A percentile compares a stretch with the other conserved stretches of the same genome.
Evolutionary conservation across 768 basidiomycete species (phyloP).

Genomic region (Suillus alpinus): DNA sequence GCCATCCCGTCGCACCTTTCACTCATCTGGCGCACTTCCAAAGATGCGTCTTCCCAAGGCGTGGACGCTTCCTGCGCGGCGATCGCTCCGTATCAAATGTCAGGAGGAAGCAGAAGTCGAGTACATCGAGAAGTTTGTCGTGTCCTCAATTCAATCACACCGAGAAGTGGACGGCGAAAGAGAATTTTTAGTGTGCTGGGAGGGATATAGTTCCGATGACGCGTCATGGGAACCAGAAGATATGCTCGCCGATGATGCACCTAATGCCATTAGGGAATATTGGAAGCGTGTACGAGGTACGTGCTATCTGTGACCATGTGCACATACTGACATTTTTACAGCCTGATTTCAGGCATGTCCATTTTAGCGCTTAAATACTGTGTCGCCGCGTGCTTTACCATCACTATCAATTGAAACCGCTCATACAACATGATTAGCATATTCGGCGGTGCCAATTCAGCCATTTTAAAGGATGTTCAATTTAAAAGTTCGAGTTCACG

Average conservation of each 20-base stretch:
- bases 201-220: slow-evolving; percentile 47
- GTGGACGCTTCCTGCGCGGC: slow-evolving; percentile 50
- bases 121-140: slow-evolving; percentile 39
- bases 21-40: slow-evolving; percentile 23
- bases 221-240: slow-evolving; percentile 60
- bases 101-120: slow-evolving; percentile 29
- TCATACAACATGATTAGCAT: not conserved
- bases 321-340: not conserved
- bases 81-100: slow-evolving; percentile 39
- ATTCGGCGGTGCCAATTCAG: not conserved
- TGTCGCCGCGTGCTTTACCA: not conserved
- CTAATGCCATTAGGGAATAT: slow-evolving; percentile 42
- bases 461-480: not conserved
- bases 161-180: slow-evolving; percentile 32
- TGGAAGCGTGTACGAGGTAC: slow-evolving; percentile 16
- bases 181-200: slow-evolving; percentile 54
- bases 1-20: slow-evolving; percentile 39
- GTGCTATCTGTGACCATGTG: not conserved
- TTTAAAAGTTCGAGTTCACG: not conserved
- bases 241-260: slow-evolving; percentile 48
- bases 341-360: not conserved
- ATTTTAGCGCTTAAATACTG: not conserved
- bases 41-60: slow-evolving; percentile 45
- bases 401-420: not conserved
- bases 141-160: slow-evolving; percentile 39